Conservation (phyloP, 306 rosid species). For the Medicago ruthenica region DNA sequence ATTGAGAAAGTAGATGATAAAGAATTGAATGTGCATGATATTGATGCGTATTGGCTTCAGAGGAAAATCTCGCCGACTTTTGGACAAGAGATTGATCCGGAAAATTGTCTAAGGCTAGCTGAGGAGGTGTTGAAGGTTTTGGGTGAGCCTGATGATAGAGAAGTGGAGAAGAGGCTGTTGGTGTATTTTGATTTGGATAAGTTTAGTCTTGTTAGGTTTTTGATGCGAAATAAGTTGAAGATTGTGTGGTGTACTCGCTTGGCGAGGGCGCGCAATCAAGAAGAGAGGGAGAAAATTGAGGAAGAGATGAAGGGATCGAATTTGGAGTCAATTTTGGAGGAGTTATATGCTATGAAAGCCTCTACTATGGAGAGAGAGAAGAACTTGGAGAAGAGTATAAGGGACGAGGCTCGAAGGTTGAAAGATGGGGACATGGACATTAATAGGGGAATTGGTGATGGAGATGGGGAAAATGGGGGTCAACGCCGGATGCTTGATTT, state of each 20-base stretch:
- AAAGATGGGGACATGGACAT: constrained; percentile 79
- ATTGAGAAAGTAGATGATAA: constrained; percentile 72
- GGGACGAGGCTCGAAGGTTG: constrained; percentile 86
- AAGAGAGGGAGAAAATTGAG: constrained; percentile 77
- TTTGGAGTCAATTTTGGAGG: constrained; percentile 80
- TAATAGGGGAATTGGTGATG: constrained; percentile 35
- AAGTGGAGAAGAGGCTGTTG: constrained; percentile 75
- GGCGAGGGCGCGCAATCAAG: constrained; percentile 71
- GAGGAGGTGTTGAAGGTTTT: constrained; percentile 79
- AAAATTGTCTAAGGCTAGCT: constrained; percentile 84
- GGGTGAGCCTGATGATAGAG: constrained; percentile 76
- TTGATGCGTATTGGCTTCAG: constrained; percentile 96
- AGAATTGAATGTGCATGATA: constrained; percentile 85
- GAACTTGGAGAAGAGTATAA: constrained; percentile 83
- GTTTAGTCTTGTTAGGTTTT: constrained; percentile 74
- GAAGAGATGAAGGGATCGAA: constrained; percentile 80
- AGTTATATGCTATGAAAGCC: constrained; percentile 78
- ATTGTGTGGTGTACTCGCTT: constrained; percentile 85
- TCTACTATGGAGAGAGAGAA: constrained; percentile 86
- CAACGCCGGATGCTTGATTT: constrained; percentile 59
- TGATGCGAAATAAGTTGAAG: constrained; percentile 72
- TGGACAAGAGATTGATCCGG: constrained; percentile 85
- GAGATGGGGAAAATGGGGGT: not conserved
- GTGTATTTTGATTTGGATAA: constrained; percentile 66
- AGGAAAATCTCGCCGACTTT: constrained; percentile 86